Evolutionary conservation across 345 rosid species (phyloP).

Genomic region (Salix viminalis): DNA sequence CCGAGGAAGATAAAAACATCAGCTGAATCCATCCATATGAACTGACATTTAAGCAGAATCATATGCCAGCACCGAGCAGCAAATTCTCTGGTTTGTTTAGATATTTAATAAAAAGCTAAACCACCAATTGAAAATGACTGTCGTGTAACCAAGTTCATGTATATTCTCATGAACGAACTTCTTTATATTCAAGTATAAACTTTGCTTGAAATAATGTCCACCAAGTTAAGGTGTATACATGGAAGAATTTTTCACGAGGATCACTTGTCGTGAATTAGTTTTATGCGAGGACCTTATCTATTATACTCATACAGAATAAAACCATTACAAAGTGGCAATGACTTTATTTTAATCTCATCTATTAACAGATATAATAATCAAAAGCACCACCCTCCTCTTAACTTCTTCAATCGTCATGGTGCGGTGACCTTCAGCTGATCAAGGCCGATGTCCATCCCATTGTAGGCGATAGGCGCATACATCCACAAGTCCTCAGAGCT

Average conservation of each 20-base stretch:
- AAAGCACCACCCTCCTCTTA: not conserved
- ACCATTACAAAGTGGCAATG: conserved; percentile 12
- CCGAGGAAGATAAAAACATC: not conserved
- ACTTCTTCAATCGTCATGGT: conserved; percentile 21
- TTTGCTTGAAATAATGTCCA: not conserved
- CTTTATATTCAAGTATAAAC: not conserved
- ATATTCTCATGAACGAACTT: not conserved
- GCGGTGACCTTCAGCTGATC: conserved; percentile 40
- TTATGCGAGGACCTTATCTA: conserved; percentile 1
- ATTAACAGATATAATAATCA: conserved; percentile 4
- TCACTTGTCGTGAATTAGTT: conserved; percentile 1
- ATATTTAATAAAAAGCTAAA: not conserved
- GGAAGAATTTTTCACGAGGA: not conserved
- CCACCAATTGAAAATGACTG: not conserved
- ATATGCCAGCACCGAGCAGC: not conserved
- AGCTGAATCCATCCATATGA: not conserved
- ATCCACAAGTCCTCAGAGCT: conserved; percentile 92
- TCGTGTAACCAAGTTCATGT: not conserved
- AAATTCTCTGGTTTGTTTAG: not conserved
- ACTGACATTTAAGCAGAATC: not conserved
- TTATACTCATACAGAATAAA: not conserved
- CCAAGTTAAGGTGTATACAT: not conserved
- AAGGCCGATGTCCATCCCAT: conserved; percentile 72
- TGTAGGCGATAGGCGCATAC: conserved; percentile 88
- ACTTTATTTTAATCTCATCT: conserved; percentile 9